These are phyloP conservation scores for Crotalaria pallida DNA, from an alignment of 306 rosid species.

Conservation along the genomic window DNA sequence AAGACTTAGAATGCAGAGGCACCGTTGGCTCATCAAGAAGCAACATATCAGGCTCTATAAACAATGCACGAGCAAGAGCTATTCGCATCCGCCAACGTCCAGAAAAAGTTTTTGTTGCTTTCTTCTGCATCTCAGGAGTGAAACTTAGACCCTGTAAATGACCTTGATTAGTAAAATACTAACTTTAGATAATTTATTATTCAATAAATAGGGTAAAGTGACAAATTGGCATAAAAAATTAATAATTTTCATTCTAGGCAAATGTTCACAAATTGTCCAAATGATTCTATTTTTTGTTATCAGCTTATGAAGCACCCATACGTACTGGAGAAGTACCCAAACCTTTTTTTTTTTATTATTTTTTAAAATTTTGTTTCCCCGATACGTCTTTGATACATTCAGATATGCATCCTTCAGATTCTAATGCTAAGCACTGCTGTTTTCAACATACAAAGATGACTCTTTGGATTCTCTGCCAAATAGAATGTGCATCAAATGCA, in stretches of 20 bases:
- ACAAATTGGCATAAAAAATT: background rate
- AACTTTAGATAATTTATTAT: background rate
- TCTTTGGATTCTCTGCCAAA: background rate
- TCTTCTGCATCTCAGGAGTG: constrained; percentile 84
- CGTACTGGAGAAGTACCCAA: too few species aligned
- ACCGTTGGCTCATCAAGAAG: constrained; percentile 99
- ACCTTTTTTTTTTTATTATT: too few species aligned
- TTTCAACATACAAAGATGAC: background rate
- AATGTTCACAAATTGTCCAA: background rate
- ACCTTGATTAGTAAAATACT: constrained; percentile 9
- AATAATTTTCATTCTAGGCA: background rate
- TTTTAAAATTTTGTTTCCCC: too few species aligned
- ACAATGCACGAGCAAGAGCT: constrained; percentile 98
- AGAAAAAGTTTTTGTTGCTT: constrained; percentile 85
- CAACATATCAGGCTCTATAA: constrained; percentile 87
- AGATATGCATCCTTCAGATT: too few species aligned
- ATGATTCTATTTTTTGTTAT: background rate
- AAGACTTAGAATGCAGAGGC: constrained; percentile 18
- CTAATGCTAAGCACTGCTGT: background rate
- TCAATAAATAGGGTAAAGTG: constrained; percentile 4
- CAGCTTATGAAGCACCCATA: background rate
- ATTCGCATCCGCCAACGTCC: constrained; percentile 99
- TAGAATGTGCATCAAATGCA: background rate
- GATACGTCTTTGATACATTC: too few species aligned
- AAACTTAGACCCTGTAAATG: constrained; percentile 87